Percentiles rank a stretch among this genome's conserved stretches.
These are phyloP conservation scores for Colletotrichum siamense DNA, from an alignment of 2,329 filamentous ascomycete genomes.

Conservation along the genomic window DNA sequence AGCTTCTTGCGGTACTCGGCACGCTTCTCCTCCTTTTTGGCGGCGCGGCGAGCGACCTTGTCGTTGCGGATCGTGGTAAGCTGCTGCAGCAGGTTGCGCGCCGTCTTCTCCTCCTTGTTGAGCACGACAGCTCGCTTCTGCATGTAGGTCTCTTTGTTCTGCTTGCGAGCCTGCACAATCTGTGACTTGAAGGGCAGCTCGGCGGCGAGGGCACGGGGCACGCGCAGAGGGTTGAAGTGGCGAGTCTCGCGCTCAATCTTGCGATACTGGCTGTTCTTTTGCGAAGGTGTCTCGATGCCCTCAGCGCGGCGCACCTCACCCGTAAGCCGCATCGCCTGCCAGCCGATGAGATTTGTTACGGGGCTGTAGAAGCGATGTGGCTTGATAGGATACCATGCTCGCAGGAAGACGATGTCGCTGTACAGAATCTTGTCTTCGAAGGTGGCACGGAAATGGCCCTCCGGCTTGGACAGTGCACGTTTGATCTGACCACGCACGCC, in stretches of 20 bases:
- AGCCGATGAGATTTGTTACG: slow-evolving; percentile 90
- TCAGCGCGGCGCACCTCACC: slow-evolving; percentile 85
- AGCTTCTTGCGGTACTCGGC: slow-evolving; percentile 84
- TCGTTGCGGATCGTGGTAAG: slow-evolving; percentile 90
- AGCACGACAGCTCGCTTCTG: slow-evolving; percentile 94
- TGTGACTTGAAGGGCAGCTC: slow-evolving; percentile 93
- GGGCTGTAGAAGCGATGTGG: slow-evolving; percentile 97
- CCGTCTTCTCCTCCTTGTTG: slow-evolving; percentile 86
- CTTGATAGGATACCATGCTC: slow-evolving; percentile 96
- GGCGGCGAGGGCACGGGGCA: slow-evolving; percentile 81
- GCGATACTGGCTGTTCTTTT: slow-evolving; percentile 87
- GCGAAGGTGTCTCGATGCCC: slow-evolving; percentile 76
- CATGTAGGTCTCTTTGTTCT: slow-evolving; percentile 84
- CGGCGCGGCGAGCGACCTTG: slow-evolving; percentile 80
- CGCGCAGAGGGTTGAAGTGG: slow-evolving; percentile 79
- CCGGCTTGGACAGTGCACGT: slow-evolving; percentile 88
- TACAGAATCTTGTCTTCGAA: slow-evolving; percentile 99
- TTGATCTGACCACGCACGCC: slow-evolving; percentile 98
- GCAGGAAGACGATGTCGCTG: slow-evolving; percentile 93
- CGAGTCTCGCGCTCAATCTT: slow-evolving; percentile 68
- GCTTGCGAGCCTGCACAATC: slow-evolving; percentile 80
- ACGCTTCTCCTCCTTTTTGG: slow-evolving; percentile 87
- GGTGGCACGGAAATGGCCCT: slow-evolving; percentile 94
- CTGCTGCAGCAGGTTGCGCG: slow-evolving; percentile 89
- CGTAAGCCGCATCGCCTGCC: slow-evolving; percentile 93